Base-by-base conservation (phyloP, 805 yeast genomes). In the Candida dendrica region DNA sequence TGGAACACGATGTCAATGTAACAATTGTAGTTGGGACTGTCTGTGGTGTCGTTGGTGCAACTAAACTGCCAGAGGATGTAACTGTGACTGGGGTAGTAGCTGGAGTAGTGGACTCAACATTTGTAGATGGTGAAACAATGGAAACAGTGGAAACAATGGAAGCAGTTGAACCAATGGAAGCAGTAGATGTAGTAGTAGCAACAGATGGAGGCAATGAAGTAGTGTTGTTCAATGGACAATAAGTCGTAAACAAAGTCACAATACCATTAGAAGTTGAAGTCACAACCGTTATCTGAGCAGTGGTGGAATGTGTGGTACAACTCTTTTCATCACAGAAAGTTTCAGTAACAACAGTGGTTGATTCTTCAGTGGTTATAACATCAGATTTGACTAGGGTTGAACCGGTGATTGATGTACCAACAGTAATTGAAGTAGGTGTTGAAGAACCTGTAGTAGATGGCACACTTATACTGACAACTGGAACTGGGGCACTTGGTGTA, bases 241-340 rank as follows among this genome's bases (percentile, higher is more conserved):
- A n/a, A 46, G 50, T 41, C 46, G 48, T 16, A 40, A 36, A 18
- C 19, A 17, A 6, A 15, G 48, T 37, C 10, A 36, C 41, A 5
- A 48, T 41, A n/a, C 42, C 55, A n/a, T 33, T 3, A 15, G 36
- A 36, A 18, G 51, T 34, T n/a, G 42, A 47, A 17, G 36, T 43
- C 32, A 48, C 40, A 19, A 49, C 43, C 44, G 56, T 45, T 19
- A 44, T 31, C 35, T 43, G 35, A 24, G 37, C 45, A 29, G 47
- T 35, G 32, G 50, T 17, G 37, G 44, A 36, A 35, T 44, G 40
- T 13, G 63, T 58, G 31, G 57, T 45, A 40, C 67, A 63, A 17
- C 41, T 38, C 36, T 58, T 46, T 31, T 51, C 53, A 17, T 50
- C 44, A 42, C 67, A 63, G 8, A 60, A 54, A 15, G 67, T 61